These are phyloP conservation scores for Hypoxylon trugodes DNA, from an alignment of 495 filamentous ascomycete species.

Conservation along the genomic window DNA sequence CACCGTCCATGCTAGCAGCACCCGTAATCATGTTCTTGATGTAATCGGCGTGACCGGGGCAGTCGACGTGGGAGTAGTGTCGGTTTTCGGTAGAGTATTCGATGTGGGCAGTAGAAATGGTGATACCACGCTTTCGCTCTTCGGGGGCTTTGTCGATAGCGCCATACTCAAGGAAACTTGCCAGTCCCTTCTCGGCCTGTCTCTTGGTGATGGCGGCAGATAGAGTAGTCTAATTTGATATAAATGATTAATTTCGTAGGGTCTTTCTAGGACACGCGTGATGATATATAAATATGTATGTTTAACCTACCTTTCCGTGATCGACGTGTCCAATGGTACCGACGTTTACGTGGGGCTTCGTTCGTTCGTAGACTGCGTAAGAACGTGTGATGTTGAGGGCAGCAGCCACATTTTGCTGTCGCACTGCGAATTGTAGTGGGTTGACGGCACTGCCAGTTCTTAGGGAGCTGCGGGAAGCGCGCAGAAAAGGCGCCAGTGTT, in stretches of 20 bases:
- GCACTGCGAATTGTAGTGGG: constrained; percentile 68
- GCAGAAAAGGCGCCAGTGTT: constrained; percentile 73
- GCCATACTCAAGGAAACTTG: constrained; percentile 94
- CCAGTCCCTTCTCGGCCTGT: constrained; percentile 91
- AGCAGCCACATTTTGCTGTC: constrained; percentile 70
- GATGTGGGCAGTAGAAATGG: constrained; percentile 97
- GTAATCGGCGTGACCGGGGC: constrained; percentile 99
- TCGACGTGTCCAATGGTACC: constrained; percentile 99
- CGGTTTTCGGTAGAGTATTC: constrained; percentile 91
- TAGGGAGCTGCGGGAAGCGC: constrained; percentile 70
- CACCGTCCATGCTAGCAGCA: constrained; percentile 96
- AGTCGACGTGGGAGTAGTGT: constrained; percentile 99
- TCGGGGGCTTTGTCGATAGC: constrained; percentile 98
- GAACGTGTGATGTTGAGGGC: constrained; percentile 72
- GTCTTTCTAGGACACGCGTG: constrained; percentile 6
- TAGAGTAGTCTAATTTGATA: constrained; percentile 82
- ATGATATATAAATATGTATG: constrained; percentile 11
- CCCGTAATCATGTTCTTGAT: constrained; percentile 99
- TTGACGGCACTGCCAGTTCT: constrained; percentile 66
- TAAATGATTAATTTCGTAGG: constrained; percentile 41
- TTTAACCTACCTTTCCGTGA: constrained; percentile 88
- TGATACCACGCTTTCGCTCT: constrained; percentile 99
- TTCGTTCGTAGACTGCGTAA: constrained; percentile 83
- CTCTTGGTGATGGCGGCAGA: constrained; percentile 98
- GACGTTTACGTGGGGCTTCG: constrained; percentile 98